Base-by-base conservation (phyloP, 2,329 filamentous ascomycete species). In the Fusarium devonianum region DNA sequence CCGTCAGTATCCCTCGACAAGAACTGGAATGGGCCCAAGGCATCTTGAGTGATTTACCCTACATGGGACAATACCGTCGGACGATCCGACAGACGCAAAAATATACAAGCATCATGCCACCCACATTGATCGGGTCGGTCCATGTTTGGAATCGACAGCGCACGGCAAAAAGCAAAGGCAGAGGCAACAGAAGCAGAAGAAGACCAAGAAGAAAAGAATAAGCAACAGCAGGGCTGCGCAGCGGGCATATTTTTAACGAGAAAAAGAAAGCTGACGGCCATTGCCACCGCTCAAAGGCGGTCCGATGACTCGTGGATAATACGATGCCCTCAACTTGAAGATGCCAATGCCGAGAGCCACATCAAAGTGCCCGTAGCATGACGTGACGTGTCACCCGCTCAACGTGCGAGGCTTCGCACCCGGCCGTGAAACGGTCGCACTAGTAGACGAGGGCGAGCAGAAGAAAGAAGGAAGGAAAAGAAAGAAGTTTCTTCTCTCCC, bases 381-480 rank as follows among this genome's bases (percentile, higher is more conserved):
- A 11, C 29, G 47, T 54, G 57, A 57, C 49, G 41, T 62, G 54
- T 62, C 57, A 41, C 11, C 51, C 45, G 51, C 53, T 55, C 36
- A 54, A 25, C 18, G 42, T 16, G 30, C 14, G 23, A 45, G 18
- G 21, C 13, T 23, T 35, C 5, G n/a, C 25, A 47, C 29, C 25
- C 36, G 17, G 26, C 29, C 11, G 35, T 33, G 21, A 51, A 37
- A 36, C 40, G 25, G 36, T 42, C 32, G 11, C 17, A 33, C n/a
- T n/a, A n/a, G n/a, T n/a, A n/a, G n/a, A n/a, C n/a, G n/a, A n/a
- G n/a, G n/a, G n/a, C n/a, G n/a, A n/a, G n/a, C n/a, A 33, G 39
- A 34, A 49, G 10, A 26, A 28, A 25, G 29, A 50, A 23, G 30
- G 30, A 17, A 17, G 13, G 32, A 48, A 41, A 13, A 21, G 32